Conservation (phyloP, 768 basidiomycete species). For the Saitozyma sp. region DNA sequence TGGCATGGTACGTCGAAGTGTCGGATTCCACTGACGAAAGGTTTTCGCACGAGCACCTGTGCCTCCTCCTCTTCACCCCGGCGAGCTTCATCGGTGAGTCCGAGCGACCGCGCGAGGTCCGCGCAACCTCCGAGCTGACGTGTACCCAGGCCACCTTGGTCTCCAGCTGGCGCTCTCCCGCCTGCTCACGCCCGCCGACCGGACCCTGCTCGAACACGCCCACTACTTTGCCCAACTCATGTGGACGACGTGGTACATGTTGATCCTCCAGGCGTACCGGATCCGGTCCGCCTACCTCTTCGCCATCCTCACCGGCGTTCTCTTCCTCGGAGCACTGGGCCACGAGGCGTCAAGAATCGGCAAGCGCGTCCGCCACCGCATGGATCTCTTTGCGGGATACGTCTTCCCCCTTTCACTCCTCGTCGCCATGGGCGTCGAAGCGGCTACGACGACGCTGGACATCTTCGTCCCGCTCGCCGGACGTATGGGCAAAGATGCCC, state of each 20-base stretch:
- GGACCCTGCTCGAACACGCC: conserved; percentile 61
- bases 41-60: conserved; percentile 71
- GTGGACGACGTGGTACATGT: conserved; percentile 61
- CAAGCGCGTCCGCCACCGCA: conserved; percentile 6
- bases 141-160: conserved; percentile 60
- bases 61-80: conserved; percentile 71
- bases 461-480: conserved; percentile 92
- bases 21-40: conserved; percentile 24
- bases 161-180: conserved; percentile 58
- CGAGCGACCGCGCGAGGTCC: neutral
- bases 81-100: conserved; percentile 68
- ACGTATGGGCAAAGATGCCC: conserved; percentile 75
- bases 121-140: neutral
- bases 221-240: conserved; percentile 64
- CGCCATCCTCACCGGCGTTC: conserved; percentile 61
- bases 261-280: conserved; percentile 62
- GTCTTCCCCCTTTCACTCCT: conserved; percentile 29
- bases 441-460: conserved; percentile 60
- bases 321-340: conserved; percentile 61
- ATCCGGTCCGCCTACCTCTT: conserved; percentile 77
- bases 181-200: conserved; percentile 57
- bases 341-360: conserved; percentile 53
- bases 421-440: conserved; percentile 53
- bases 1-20: conserved; percentile 60
- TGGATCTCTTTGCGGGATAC: conserved; percentile 7